Conservation (phyloP, 1,284 basidiomycete species). For the Rhodotorula sp. region DNA sequence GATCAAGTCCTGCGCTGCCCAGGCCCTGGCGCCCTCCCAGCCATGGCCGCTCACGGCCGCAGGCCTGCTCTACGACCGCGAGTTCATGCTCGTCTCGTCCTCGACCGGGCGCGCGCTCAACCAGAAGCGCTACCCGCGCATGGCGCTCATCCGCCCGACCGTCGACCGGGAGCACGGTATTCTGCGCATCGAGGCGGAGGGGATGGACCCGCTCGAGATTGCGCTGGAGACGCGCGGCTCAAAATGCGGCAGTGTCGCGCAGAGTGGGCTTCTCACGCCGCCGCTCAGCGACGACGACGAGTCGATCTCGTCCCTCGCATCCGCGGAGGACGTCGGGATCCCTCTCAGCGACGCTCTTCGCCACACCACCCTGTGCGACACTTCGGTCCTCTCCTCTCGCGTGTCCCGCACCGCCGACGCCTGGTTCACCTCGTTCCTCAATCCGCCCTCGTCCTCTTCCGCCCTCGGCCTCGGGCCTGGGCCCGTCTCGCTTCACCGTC, state of each 20-base stretch:
- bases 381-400: constrained; percentile 10
- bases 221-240: background rate
- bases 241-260: too few relatives aligned
- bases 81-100: constrained; percentile 39
- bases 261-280: background rate
- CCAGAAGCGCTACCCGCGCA: constrained; percentile 36
- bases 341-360: background rate
- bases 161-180: constrained; percentile 10
- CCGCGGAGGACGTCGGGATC: background rate
- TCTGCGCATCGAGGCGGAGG: constrained; percentile 19
- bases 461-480: background rate
- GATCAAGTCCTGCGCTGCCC: constrained; percentile 40
- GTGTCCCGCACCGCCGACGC: constrained; percentile 14
- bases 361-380: constrained; percentile 17
- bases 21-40: background rate
- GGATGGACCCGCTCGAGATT: constrained; percentile 20
- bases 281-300: constrained; percentile 11
- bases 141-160: constrained; percentile 37
- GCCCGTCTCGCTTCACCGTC: constrained; percentile 16
- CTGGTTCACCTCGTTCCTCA: constrained; percentile 33
- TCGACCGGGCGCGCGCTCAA: constrained; percentile 27
- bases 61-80: constrained; percentile 38
- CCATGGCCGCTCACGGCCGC: constrained; percentile 30
- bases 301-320: background rate
- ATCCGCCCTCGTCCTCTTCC: constrained; percentile 1